Percentiles rank a stretch among this genome's conserved stretches.
These are phyloP conservation scores for Alnus rubra DNA, from an alignment of 306 rosid species.

Conservation along the genomic window DNA sequence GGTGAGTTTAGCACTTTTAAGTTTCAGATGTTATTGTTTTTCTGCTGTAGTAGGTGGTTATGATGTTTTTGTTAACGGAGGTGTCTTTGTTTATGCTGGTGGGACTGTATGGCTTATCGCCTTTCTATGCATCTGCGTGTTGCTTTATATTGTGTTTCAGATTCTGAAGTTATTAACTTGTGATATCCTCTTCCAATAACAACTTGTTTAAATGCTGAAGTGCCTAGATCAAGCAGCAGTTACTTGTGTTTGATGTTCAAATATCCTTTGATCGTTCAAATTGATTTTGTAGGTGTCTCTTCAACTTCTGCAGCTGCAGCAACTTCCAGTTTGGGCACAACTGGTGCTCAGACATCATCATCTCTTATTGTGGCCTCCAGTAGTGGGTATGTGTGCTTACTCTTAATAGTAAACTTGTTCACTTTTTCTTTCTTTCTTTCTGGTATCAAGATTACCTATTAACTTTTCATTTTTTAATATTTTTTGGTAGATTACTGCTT, in stretches of 20 bases:
- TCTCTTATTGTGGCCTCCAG: slow-evolving; percentile 65
- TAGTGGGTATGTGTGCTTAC: slow-evolving; percentile 62
- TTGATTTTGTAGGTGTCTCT: slow-evolving; percentile 52
- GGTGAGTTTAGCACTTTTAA: slow-evolving; percentile 23
- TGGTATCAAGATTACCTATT: background rate
- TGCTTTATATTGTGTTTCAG: background rate
- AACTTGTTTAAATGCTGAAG: background rate
- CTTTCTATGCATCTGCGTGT: background rate
- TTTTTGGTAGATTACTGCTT: background rate
- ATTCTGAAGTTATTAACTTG: background rate
- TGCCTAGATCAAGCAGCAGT: background rate
- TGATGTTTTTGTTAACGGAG: background rate
- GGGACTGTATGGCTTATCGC: background rate
- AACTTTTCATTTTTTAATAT: background rate
- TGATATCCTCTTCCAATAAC: background rate
- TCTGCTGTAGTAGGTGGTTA: background rate
- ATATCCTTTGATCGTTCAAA: slow-evolving; percentile 4
- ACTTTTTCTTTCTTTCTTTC: background rate
- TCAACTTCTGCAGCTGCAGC: slow-evolving; percentile 50
- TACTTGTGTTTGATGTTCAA: slow-evolving; percentile 14
- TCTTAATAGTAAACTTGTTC: background rate
- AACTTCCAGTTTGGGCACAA: slow-evolving; percentile 47
- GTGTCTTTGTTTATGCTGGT: background rate
- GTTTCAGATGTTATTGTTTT: background rate
- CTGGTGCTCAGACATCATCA: slow-evolving; percentile 60